These are phyloP conservation scores for Clarkia xantiana DNA, from an alignment of 345 rosid genomes.

Conservation along the genomic window DNA sequence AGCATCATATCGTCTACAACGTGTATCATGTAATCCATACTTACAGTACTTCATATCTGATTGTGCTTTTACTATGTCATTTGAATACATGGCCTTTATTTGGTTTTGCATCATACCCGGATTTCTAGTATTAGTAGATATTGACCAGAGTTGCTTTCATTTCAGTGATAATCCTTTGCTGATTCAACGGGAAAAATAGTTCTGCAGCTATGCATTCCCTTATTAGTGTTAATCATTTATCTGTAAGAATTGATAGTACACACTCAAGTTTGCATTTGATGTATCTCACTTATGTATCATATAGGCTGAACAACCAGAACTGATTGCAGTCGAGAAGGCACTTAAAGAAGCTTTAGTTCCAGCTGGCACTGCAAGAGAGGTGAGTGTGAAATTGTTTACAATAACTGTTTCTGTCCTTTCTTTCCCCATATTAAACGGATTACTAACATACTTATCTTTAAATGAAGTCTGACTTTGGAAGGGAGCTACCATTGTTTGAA, in stretches of 20 bases:
- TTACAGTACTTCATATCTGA: not conserved
- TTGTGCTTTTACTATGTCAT: not conserved
- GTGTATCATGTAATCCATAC: conserved; percentile 55
- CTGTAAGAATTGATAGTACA: not conserved
- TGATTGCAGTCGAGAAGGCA: conserved; percentile 81
- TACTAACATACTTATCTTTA: not conserved
- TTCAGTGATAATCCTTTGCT: too few relatives aligned
- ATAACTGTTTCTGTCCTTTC: not conserved
- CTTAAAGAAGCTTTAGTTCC: conserved; percentile 69
- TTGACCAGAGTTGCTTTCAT: too few relatives aligned
- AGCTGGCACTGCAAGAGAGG: conserved; percentile 91
- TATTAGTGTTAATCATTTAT: not conserved
- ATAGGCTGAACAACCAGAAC: conserved; percentile 78
- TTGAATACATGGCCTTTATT: not conserved
- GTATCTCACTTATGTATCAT: not conserved
- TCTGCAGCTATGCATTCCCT: too few relatives aligned
- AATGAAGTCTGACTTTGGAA: conserved; percentile 69
- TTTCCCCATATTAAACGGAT: not conserved
- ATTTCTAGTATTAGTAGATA: too few relatives aligned
- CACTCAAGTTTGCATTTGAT: conserved; percentile 1
- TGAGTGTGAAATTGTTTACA: conserved; percentile 13
- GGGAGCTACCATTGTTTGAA: conserved; percentile 85
- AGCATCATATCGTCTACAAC: conserved; percentile 74
- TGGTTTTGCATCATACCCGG: too few relatives aligned
- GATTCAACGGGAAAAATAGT: too few relatives aligned